phyloP scores from a whole-genome alignment of 2,329 filamentous ascomycete species.

The Fusarium lyarnte region DNA sequence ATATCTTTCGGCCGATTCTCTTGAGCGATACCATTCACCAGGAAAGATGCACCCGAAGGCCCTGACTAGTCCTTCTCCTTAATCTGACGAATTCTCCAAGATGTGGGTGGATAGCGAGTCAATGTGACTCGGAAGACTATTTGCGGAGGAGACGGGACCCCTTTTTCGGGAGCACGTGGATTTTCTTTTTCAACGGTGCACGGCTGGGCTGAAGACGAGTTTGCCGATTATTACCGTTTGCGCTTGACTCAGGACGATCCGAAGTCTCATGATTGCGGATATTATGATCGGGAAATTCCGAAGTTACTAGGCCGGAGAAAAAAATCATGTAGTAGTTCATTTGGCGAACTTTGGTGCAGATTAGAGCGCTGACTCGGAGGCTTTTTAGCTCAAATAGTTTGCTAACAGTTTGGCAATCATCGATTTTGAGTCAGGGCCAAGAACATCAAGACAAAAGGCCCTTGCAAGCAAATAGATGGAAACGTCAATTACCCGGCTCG shows the following conservation, averaged over 20 bases:
- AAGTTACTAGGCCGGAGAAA: background rate
- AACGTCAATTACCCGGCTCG: background rate
- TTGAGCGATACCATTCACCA: background rate
- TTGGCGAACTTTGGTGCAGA: background rate
- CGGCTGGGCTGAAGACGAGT: background rate
- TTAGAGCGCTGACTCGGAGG: background rate
- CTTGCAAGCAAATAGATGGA: rapidly evolving
- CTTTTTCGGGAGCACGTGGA: background rate
- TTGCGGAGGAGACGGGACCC: background rate
- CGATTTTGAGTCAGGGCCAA: background rate
- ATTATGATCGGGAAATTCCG: background rate
- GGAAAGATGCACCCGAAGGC: background rate
- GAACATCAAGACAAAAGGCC: background rate
- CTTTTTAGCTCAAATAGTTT: background rate
- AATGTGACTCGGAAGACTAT: background rate
- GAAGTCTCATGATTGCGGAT: background rate
- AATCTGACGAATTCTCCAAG: background rate
- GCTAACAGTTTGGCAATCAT: background rate
- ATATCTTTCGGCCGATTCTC: background rate
- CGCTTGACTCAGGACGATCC: background rate
- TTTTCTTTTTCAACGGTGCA: background rate
- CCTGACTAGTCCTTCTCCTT: background rate
- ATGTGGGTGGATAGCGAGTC: background rate
- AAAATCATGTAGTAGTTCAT: background rate
- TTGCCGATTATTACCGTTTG: background rate